Percentiles rank a stretch among this genome's conserved stretches.
phyloP scores from a whole-genome alignment of 768 basidiomycete species.

The Pilatotrama ljubarskyi region DNA sequence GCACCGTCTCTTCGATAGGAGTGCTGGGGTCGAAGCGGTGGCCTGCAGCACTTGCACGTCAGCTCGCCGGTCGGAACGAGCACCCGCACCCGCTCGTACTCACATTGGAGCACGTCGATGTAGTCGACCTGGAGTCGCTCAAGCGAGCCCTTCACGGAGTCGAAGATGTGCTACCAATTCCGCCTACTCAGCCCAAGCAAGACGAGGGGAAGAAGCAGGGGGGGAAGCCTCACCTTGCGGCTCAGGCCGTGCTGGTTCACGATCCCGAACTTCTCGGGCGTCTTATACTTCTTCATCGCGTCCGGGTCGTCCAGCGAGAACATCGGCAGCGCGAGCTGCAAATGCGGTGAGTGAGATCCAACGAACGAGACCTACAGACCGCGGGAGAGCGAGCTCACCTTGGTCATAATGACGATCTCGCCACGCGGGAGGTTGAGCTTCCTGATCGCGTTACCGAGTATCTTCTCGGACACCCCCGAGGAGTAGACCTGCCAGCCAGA shows the following conservation, averaged over 20 bases:
- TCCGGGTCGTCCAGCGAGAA: neutral
- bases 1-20: conserved; percentile 41
- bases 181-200: neutral
- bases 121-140: conserved; percentile 73
- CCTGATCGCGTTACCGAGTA: conserved; percentile 49
- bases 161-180: conserved; percentile 67
- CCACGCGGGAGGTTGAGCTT: conserved; percentile 45
- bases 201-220: no score
- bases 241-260: conserved; percentile 37
- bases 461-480: conserved; percentile 39
- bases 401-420: conserved; percentile 50
- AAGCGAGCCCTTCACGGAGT: conserved; percentile 58
- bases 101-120: conserved; percentile 37
- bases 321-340: neutral
- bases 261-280: conserved; percentile 31
- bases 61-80: no score
- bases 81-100: neutral
- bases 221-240: conserved; percentile 31
- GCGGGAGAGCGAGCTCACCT: conserved; percentile 25
- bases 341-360: no score
- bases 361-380: no score
- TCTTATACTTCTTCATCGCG: neutral
- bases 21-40: conserved; percentile 36
- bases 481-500: neutral
- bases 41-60: conserved; percentile 12